Conservation (phyloP, 768 basidiomycete genomes). For the Tulasnella sp. region DNA sequence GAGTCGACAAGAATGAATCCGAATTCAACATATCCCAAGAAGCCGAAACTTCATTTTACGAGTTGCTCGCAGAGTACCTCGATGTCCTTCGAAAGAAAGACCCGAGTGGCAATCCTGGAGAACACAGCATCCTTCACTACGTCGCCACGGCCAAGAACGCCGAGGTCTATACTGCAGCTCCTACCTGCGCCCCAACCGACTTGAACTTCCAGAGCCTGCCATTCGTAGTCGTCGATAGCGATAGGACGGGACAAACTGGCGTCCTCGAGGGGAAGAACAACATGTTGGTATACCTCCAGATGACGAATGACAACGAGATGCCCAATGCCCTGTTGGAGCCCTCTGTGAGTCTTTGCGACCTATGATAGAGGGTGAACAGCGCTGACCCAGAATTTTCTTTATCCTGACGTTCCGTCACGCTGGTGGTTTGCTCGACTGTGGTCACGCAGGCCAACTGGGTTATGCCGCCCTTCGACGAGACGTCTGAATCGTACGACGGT, state of each 20-base stretch:
- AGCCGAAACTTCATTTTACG: not conserved
- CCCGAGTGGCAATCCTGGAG: not conserved
- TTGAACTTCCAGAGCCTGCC: not conserved
- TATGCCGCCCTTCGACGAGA: not conserved
- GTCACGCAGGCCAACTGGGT: not conserved
- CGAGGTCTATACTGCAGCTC: not conserved
- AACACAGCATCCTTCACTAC: not conserved
- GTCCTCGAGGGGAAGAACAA: not conserved
- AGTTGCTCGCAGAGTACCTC: not conserved
- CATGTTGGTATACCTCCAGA: not conserved
- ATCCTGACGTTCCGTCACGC: too few relatives aligned
- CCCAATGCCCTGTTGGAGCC: not conserved
- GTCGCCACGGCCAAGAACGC: not conserved
- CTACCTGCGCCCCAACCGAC: not conserved
- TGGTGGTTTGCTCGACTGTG: too few relatives aligned
- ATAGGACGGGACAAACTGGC: not conserved
- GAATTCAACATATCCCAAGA: not conserved
- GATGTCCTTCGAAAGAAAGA: not conserved
- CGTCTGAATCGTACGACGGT: not conserved
- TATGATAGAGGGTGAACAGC: too few relatives aligned
- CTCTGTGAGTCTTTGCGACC: not conserved
- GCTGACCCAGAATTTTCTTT: too few relatives aligned
- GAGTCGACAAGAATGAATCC: not conserved
- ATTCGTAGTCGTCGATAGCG: not conserved
- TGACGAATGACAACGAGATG: not conserved